Percentiles rank a stretch among this genome's conserved stretches.
phyloP scores from a whole-genome alignment of 2,329 filamentous ascomycete species.

The Diaporthe vaccinii region DNA sequence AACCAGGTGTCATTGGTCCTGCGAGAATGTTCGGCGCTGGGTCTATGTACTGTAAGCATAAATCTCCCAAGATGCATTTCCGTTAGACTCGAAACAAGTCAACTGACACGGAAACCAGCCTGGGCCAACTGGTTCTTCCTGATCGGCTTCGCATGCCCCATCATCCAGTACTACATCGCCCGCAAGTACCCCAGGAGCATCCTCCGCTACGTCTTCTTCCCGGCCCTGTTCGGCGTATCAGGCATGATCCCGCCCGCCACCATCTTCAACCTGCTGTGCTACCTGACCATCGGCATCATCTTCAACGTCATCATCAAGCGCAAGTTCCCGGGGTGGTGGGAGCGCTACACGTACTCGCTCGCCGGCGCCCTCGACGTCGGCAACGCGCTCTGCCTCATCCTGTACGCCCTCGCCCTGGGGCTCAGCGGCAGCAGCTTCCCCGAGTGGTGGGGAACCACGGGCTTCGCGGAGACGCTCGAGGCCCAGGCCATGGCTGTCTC shows the following conservation, averaged over 20 bases:
- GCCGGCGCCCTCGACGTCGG: constrained; percentile 31
- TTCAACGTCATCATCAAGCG: constrained; percentile 25
- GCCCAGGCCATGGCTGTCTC: background rate
- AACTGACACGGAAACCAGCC: background rate
- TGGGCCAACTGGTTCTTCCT: constrained; percentile 36
- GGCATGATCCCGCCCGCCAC: constrained; percentile 17
- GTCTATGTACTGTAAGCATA: constrained; percentile 25
- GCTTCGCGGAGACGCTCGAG: background rate
- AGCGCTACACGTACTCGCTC: constrained; percentile 26
- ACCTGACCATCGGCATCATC: constrained; percentile 15
- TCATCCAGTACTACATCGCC: constrained; percentile 44
- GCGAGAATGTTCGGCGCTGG: constrained; percentile 26
- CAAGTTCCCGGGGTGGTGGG: constrained; percentile 8
- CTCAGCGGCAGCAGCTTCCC: constrained; percentile 22
- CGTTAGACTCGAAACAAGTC: background rate
- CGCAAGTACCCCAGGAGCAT: constrained; percentile 11
- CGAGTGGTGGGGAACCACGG: constrained; percentile 12
- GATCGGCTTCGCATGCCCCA: constrained; percentile 32
- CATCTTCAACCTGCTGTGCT: constrained; percentile 31
- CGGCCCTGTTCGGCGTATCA: background rate
- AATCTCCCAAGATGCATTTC: background rate
- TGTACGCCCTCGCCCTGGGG: constrained; percentile 20
- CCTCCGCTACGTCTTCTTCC: constrained; percentile 22
- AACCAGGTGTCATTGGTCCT: constrained; percentile 27
- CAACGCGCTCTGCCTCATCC: constrained; percentile 30